Base-by-base conservation (phyloP, 805 yeast genomes). In the Candida yuanshanica region DNA sequence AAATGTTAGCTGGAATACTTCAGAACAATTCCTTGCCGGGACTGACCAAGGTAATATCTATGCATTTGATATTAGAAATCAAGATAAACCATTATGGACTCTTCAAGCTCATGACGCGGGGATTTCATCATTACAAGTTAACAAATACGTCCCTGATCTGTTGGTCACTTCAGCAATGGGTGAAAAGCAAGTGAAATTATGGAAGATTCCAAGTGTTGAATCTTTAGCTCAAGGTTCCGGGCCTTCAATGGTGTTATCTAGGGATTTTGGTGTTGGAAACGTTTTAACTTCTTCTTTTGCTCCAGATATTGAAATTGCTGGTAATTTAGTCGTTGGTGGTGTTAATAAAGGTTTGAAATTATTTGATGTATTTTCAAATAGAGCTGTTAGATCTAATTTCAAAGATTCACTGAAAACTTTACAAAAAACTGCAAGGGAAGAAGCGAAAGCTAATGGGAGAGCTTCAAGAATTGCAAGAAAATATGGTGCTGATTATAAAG, bases 91-190 rank as follows among this genome's bases (percentile, higher is more conserved):
- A 16, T 55, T 91, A 24, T 93, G 99, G 99, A 87, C 95, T 3
- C 70, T 93, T 52, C 96, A 93, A 63, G 98, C 98, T 2, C 99
- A 93, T 61, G 98, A 93, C 65, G 77, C 95, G 3, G 97, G 95
- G 46, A 83, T 93, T 46, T 83, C 96, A 5, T 72, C 91, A 2
- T 72, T 93, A 51, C 83, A 82, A 50, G 73, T 81, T 27, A 90
- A 87, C 64, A 58, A 60, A 20, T 75, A 68, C 57, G 60, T 88
- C 24, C 80, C 81, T 20, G 93, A 91, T 16, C 65, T 86, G 70
- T 63, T 93, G 57, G 78, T 81, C 20, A 87, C 98, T 1, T 81
- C 93, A 38, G 95, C 96, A 6, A 83, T 85, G 89, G 86, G 90
- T 42, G 99, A 93, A 55, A 86, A 85, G 63, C 64, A 66, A 11